Percentiles rank a stretch among this genome's conserved stretches.
These are phyloP conservation scores for Paulownia fortunei DNA, from an alignment of 257 asterid species.

Conservation along the genomic window DNA sequence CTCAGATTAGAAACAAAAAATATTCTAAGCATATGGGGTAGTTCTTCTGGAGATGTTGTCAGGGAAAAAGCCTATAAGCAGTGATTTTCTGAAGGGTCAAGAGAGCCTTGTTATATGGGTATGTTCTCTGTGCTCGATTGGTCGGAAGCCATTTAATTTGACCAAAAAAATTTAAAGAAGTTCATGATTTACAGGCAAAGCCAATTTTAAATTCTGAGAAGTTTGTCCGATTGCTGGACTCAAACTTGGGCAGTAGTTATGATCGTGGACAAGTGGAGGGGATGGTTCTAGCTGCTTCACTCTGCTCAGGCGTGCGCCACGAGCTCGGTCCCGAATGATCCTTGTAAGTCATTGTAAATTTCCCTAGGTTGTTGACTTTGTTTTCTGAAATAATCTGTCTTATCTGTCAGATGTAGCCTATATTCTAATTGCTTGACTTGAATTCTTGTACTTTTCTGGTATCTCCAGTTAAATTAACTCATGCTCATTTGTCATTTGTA, in stretches of 20 bases:
- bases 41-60: constrained; percentile 95
- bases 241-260: constrained; percentile 58
- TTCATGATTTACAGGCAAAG: constrained; percentile 66
- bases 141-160: not conserved
- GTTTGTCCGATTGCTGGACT: constrained; percentile 65
- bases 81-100: constrained; percentile 81
- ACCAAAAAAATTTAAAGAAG: not conserved
- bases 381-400: not conserved
- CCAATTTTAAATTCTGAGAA: constrained; percentile 72
- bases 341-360: constrained; percentile 57
- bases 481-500: too few species aligned
- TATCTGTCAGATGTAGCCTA: not conserved
- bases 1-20: too few species aligned
- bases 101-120: constrained; percentile 99
- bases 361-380: not conserved
- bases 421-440: not conserved
- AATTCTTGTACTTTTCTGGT: too few species aligned
- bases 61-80: constrained; percentile 92
- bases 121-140: constrained; percentile 37
- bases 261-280: constrained; percentile 74
- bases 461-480: too few species aligned
- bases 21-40: constrained; percentile 94
- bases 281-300: constrained; percentile 86
- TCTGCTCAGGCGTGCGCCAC: constrained; percentile 86
- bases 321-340: constrained; percentile 92